These are phyloP conservation scores for Suhomyces panamericanus DNA, from an alignment of 1,139 yeast genomes.

Conservation along the genomic window DNA sequence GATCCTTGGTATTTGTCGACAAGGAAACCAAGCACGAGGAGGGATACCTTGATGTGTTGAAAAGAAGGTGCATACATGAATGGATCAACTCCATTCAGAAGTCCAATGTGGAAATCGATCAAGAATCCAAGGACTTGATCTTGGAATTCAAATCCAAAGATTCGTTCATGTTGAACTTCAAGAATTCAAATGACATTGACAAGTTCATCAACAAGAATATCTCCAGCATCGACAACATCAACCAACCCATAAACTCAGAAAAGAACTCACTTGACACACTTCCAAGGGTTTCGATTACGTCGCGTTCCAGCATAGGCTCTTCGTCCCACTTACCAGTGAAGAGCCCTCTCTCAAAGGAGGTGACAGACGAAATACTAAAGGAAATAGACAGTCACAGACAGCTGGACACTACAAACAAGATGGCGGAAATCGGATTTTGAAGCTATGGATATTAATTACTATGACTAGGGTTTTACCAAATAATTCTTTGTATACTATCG, in stretches of 20 bases:
- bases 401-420: conserved; percentile 5
- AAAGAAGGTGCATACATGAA: conserved; percentile 28
- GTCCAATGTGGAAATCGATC: conserved; percentile 16
- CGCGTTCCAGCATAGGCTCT: conserved; percentile 11
- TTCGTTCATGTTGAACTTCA: conserved; percentile 14
- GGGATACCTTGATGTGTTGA: conserved; percentile 66
- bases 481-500: conserved; percentile 66
- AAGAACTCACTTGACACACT: conserved; percentile 1
- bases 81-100: conserved; percentile 35
- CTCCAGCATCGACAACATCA: conserved; percentile 17
- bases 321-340: conserved; percentile 7
- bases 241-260: conserved; percentile 13
- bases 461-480: conserved; percentile 55
- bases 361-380: conserved; percentile 10
- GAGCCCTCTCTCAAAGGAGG: conserved; percentile 11
- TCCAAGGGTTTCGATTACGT: conserved; percentile 1
- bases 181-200: conserved; percentile 26
- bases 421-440: conserved; percentile 5
- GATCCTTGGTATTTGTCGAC: conserved; percentile 68
- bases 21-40: conserved; percentile 46
- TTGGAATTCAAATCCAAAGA: conserved; percentile 24
- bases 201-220: conserved; percentile 31
- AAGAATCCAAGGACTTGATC: conserved; percentile 24
- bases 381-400: conserved; percentile 4
- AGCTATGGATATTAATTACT: neutral